Conservation (phyloP, 208 protist genomes). For the Tritrichomonas foetus region DNA sequence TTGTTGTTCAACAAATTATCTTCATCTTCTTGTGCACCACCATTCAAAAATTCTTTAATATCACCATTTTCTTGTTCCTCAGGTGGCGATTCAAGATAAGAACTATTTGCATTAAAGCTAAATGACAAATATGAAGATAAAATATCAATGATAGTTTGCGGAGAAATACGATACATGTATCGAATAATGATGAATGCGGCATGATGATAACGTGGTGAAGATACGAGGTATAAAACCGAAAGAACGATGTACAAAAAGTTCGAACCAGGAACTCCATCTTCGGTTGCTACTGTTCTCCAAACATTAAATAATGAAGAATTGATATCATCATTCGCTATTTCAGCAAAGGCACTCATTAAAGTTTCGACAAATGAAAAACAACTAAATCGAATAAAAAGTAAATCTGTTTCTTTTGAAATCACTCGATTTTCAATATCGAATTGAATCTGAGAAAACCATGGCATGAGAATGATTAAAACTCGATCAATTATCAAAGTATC, state of each 20-base stretch:
- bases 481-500: neutral
- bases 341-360: neutral
- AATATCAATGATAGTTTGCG: neutral
- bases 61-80: neutral
- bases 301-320: neutral
- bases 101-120: neutral
- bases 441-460: neutral
- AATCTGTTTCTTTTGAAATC: neutral
- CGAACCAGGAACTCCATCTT: neutral
- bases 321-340: neutral
- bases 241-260: neutral
- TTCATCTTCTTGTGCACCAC: neutral
- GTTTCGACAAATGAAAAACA: slow-evolving; percentile 12
- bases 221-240: neutral
- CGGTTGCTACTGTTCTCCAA: neutral
- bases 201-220: too few species aligned
- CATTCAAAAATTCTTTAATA: neutral
- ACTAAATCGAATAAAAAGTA: slow-evolving; percentile 1
- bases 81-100: neutral
- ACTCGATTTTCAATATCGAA: slow-evolving; percentile 18
- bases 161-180: neutral
- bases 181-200: too few species aligned
- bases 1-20: neutral
- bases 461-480: neutral
- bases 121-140: neutral